phyloP scores from a whole-genome alignment of 345 rosid genomes.

The Lepidium sativum region DNA sequence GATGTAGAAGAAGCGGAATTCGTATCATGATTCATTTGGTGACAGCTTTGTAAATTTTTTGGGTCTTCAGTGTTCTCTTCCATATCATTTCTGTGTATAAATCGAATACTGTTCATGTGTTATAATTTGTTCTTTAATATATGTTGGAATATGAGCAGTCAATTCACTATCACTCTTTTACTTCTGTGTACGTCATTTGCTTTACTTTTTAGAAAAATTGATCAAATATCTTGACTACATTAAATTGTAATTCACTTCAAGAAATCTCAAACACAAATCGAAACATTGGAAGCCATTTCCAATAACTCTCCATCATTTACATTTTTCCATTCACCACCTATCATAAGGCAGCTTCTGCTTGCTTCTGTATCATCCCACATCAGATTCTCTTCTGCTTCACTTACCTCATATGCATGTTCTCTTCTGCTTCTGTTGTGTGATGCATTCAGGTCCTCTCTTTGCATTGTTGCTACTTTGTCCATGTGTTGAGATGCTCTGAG shows the following conservation, averaged over 20 bases:
- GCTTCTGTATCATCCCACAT: conserved; percentile 13
- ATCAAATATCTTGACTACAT: neutral
- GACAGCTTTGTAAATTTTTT: conserved; percentile 24
- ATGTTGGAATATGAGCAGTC: neutral
- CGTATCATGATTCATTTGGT: conserved; percentile 8
- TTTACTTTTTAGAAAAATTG: neutral
- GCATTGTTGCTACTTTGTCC: conserved; percentile 14
- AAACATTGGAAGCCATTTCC: conserved; percentile 34
- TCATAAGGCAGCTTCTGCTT: conserved; percentile 35
- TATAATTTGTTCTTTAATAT: conserved; percentile 1
- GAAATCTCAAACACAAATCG: conserved; percentile 31
- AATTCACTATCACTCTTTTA: neutral
- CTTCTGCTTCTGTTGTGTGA: neutral
- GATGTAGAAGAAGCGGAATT: conserved; percentile 7
- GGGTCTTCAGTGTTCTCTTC: conserved; percentile 2
- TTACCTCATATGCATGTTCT: conserved; percentile 14
- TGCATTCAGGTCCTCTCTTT: conserved; percentile 31
- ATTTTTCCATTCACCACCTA: conserved; percentile 51
- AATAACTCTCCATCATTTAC: conserved; percentile 36
- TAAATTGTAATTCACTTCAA: neutral
- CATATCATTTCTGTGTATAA: conserved; percentile 13
- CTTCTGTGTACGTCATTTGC: neutral
- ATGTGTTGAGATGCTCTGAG: conserved; percentile 18
- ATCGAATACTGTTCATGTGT: conserved; percentile 9
- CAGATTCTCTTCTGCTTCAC: conserved; percentile 18